phyloP scores from a whole-genome alignment of 108 stramenopile species.

The Pseudonitzschia pungens region DNA sequence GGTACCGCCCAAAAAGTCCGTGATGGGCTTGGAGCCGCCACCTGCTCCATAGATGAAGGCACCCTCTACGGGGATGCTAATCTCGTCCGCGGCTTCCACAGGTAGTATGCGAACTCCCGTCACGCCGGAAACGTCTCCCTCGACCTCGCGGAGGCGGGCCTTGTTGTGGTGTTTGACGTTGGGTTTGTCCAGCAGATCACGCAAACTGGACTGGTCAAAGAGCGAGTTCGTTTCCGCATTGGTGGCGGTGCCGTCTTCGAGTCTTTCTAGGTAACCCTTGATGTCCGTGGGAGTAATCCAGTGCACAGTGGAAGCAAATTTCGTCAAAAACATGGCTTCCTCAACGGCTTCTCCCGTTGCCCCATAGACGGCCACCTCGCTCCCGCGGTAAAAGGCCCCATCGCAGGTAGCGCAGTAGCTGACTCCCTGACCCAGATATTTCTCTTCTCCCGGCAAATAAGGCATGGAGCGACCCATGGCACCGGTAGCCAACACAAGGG shows the following conservation, averaged over 20 bases:
- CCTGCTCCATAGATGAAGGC: slow-evolving; percentile 63
- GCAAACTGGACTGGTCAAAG: slow-evolving; percentile 33
- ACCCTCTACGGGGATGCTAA: slow-evolving; percentile 46
- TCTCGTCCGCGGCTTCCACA: slow-evolving; percentile 16
- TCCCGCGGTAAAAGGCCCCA: slow-evolving; percentile 76
- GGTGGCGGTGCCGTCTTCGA: not conserved
- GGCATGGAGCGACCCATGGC: slow-evolving; percentile 74
- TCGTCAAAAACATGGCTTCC: slow-evolving; percentile 68
- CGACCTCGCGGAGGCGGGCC: slow-evolving; percentile 40
- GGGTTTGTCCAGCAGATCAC: slow-evolving; percentile 19
- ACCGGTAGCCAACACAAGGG: slow-evolving; percentile 79
- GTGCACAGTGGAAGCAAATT: slow-evolving; percentile 56
- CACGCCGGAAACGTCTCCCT: slow-evolving; percentile 49
- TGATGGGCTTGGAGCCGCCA: slow-evolving; percentile 64
- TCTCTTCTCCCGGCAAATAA: slow-evolving; percentile 67
- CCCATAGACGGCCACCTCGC: slow-evolving; percentile 72
- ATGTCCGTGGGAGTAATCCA: slow-evolving; percentile 50
- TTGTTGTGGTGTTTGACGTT: slow-evolving; percentile 51
- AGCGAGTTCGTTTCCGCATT: slow-evolving; percentile 30
- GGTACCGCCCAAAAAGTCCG: slow-evolving; percentile 45
- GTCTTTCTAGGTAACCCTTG: slow-evolving; percentile 2
- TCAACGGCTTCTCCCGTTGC: slow-evolving; percentile 60
- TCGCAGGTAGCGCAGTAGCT: slow-evolving; percentile 92
- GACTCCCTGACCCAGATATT: slow-evolving; percentile 78
- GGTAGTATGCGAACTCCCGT: slow-evolving; percentile 39